Evolutionary conservation across 441 rosid genomes (phyloP).

Genomic region (Erodium trifolium): DNA sequence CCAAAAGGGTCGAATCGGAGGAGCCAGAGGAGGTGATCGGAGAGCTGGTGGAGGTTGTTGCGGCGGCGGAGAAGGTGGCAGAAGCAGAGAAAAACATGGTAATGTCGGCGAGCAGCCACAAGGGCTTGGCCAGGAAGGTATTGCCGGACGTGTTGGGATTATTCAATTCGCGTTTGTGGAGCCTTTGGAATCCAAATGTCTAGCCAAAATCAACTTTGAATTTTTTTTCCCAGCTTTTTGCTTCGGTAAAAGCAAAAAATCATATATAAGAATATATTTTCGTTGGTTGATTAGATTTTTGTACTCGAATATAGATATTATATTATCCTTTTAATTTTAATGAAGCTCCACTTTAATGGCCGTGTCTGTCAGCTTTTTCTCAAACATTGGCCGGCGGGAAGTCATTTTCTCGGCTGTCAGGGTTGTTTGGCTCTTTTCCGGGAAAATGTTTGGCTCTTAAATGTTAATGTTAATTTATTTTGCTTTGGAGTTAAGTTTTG

Average conservation of each 20-base stretch:
- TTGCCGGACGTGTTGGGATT: constrained; percentile 87
- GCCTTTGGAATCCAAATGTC: constrained; percentile 80
- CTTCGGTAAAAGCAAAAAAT: not conserved
- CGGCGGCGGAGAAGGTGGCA: no score
- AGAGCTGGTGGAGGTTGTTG: constrained; percentile 11
- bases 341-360: no score
- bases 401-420: no score
- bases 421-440: no score
- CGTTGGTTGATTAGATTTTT: not conserved
- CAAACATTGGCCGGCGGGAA: no score
- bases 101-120: constrained; percentile 26
- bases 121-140: constrained; percentile 80
- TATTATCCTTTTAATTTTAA: no score
- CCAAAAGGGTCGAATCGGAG: not conserved
- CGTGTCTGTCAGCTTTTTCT: no score
- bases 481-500: not conserved
- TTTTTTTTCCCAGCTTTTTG: not conserved
- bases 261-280: no score
- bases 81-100: no score
- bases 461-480: not conserved
- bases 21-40: constrained; percentile 19
- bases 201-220: constrained; percentile 21
- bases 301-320: no score
- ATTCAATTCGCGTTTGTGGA: constrained; percentile 74
- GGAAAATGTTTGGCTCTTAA: no score